These are phyloP conservation scores for Leishmania braziliensis DNA, from an alignment of 208 protist genomes.

Conservation along the genomic window DNA sequence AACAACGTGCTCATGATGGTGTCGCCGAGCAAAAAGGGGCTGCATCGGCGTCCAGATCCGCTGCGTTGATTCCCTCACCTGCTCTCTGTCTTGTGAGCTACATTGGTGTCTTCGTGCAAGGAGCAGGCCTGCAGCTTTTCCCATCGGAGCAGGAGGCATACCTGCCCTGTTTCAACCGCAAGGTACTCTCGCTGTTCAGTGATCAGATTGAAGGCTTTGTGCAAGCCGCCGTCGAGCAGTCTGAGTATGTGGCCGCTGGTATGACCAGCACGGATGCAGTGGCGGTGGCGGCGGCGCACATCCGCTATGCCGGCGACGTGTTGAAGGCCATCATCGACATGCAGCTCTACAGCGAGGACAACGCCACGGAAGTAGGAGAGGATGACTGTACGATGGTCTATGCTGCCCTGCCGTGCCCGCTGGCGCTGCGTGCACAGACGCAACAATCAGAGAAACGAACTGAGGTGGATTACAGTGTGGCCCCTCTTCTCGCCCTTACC, in stretches of 20 bases:
- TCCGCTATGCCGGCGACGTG: constrained; percentile 9
- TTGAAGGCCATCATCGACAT: constrained; percentile 8
- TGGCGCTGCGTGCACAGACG: background rate
- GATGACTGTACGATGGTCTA: constrained; percentile 24
- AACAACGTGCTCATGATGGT: background rate
- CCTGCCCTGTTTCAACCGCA: constrained; percentile 12
- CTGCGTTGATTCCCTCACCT: constrained; percentile 8
- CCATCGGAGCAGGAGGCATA: constrained; percentile 21
- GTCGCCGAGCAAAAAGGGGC: background rate
- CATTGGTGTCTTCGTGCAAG: constrained; percentile 25
- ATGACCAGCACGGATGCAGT: background rate
- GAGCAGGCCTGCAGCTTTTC: constrained; percentile 25
- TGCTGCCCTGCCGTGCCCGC: background rate
- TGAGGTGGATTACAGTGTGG: constrained; percentile 16
- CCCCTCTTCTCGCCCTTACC: constrained; percentile 17
- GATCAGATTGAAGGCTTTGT: background rate
- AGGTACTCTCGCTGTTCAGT: constrained; percentile 9
- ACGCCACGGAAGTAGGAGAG: constrained; percentile 11
- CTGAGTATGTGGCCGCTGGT: background rate
- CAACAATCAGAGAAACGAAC: background rate
- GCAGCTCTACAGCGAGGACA: constrained; percentile 19
- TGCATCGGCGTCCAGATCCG: background rate
- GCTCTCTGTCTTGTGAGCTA: constrained; percentile 32
- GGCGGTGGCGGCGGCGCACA: constrained; percentile 5
- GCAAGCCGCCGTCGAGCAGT: background rate